A percentile compares a stretch with the other conserved stretches of the same genome.
phyloP scores from a whole-genome alignment of 768 basidiomycete species.

The Mycena vulgaris region DNA sequence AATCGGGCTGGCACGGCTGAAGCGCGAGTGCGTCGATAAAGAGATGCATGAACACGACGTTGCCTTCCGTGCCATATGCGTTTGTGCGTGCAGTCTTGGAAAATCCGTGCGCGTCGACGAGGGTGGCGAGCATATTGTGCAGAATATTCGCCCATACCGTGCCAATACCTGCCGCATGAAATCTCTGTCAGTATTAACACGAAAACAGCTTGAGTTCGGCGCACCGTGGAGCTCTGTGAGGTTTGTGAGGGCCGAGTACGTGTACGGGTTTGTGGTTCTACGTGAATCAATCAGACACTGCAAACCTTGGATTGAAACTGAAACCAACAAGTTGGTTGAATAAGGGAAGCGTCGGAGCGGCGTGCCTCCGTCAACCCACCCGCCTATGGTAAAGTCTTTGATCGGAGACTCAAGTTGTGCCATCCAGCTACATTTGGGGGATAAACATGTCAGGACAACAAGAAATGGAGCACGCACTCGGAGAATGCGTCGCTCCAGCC shows the following conservation, averaged over 20 bases:
- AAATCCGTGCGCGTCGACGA: constrained; percentile 55
- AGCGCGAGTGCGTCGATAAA: constrained; percentile 66
- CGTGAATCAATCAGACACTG: background rate
- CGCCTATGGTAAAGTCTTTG: constrained; percentile 44
- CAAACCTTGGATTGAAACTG: too few relatives aligned
- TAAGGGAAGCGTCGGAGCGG: constrained; percentile 62
- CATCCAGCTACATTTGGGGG: constrained; percentile 27
- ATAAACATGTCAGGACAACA: too few relatives aligned
- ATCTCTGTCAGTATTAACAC: constrained; percentile 2
- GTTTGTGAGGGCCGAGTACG: constrained; percentile 50
- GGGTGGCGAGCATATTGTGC: constrained; percentile 55
- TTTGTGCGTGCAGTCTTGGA: constrained; percentile 57
- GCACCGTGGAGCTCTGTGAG: constrained; percentile 56
- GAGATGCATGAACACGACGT: constrained; percentile 66
- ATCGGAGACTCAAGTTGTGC: constrained; percentile 45
- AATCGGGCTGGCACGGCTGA: too few relatives aligned
- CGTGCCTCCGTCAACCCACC: constrained; percentile 48
- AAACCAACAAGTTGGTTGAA: constrained; percentile 55
- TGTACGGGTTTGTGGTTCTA: constrained; percentile 53
- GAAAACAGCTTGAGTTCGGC: constrained; percentile 10
- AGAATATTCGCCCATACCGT: constrained; percentile 70
- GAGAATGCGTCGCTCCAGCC: constrained; percentile 60
- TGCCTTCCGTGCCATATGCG: constrained; percentile 59
- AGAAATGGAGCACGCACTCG: constrained; percentile 21
- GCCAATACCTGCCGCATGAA: constrained; percentile 61